Evolutionary conservation across 352 stramenopile species (phyloP), one percentile per base, ranked within the genome.

Genomic region (Globisporangium irregulare): DNA sequence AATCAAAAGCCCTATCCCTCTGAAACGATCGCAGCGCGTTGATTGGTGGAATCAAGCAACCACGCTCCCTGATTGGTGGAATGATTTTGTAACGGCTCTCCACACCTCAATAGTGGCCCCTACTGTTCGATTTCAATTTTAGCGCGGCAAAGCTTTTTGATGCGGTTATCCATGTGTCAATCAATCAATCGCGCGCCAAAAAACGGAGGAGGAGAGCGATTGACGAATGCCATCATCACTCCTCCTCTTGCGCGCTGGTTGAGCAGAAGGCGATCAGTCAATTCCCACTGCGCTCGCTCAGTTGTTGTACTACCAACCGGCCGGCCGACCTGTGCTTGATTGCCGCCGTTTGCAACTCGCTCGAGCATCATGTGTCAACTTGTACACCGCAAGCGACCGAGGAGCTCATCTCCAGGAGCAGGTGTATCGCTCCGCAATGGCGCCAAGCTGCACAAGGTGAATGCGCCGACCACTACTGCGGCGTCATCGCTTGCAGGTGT

Each of bases 51-150:
- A 74, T 72, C 50, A 69, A 58, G 70, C 53, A 7, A 27, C 6
- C 27, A 22, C 2, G 27, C 7, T 12, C 6, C 62, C 1, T 79
- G 66, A 86, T 86, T 86, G 74, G 80, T 66, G 66, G 68, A 75
- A 70, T 67, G 63, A 5, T 63, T 68, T 43, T 60, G n/a, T 27
- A 67, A 50, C 29, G 56, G 9, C 20, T 60, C n/a, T n/a, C n/a
- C 14, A 1, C 22, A 54, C 6, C 24, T 41, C 1, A 68, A 66
- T 58, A 66, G 27, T 66, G 32, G 60, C 27, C 25, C 60, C 60
- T 32, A 9, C 18, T 51, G 18, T 51, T 66, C 53, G n/a, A 48
- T 48, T 22, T n/a, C 54, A 10, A 27, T 60, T 48, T 60, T 48
- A 61, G 56, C 32, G 56, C 56, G 36, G 43, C 43, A 51, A 51